Percentiles rank a stretch among this genome's conserved stretches.
Evolutionary conservation across 306 rosid species (phyloP).

Genomic region (Vicia faba): DNA sequence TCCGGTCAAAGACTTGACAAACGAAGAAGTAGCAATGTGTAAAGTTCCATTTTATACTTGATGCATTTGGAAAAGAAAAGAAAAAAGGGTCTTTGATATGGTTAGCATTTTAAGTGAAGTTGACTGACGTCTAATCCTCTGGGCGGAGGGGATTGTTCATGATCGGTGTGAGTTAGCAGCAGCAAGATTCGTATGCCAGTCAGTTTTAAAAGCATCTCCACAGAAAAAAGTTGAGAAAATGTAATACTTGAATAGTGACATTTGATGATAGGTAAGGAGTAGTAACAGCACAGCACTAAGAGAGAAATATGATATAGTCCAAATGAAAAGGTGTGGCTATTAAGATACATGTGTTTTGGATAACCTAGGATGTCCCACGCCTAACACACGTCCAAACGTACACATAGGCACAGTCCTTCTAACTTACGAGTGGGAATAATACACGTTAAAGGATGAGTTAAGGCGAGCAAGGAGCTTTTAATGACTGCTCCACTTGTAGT

Average conservation of each 20-base stretch:
- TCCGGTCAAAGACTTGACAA: background rate
- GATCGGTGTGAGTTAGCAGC: background rate
- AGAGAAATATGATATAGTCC: background rate
- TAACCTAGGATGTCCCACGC: background rate
- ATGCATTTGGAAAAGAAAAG: background rate
- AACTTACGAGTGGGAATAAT: background rate
- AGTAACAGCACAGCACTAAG: background rate
- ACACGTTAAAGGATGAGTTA: background rate
- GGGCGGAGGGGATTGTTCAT: background rate
- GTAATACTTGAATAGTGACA: background rate
- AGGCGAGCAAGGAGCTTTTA: background rate
- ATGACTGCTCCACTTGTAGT: conserved; percentile 1
- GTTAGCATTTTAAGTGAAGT: background rate
- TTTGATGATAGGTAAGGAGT: conserved; percentile 5
- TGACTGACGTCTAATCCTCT: background rate
- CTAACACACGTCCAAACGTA: background rate
- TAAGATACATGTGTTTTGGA: background rate
- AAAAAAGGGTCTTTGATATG: background rate
- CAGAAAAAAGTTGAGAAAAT: background rate
- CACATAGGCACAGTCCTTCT: background rate
- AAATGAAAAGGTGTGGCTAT: background rate
- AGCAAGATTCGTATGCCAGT: conserved; percentile 1
- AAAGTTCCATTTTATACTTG: background rate
- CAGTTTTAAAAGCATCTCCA: background rate
- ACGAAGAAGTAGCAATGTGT: background rate